phyloP scores from a whole-genome alignment of 2,329 filamentous ascomycete species.

The Trichoderma atroviride region DNA sequence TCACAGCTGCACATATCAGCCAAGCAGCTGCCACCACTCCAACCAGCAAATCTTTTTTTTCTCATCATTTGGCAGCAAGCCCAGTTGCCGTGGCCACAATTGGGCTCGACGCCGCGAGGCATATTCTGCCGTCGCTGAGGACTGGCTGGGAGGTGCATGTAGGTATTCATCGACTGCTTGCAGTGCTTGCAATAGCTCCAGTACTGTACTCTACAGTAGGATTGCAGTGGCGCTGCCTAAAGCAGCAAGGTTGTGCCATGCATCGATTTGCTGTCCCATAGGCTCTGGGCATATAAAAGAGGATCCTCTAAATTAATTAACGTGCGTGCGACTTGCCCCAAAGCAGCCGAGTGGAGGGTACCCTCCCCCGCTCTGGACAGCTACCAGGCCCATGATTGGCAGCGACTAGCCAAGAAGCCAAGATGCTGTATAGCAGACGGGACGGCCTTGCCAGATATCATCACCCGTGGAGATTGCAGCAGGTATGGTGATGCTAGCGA shows the following conservation, averaged over 20 bases:
- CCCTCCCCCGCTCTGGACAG: constrained; percentile 4
- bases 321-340: constrained; percentile 24
- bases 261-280: background rate
- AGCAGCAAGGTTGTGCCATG: constrained; percentile 4
- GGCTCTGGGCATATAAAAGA: background rate
- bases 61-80: background rate
- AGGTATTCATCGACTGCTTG: background rate
- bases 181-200: background rate
- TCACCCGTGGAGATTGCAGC: background rate
- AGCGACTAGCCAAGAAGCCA: background rate
- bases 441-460: background rate
- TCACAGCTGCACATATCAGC: background rate
- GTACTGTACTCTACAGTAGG: background rate
- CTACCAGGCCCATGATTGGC: constrained; percentile 17
- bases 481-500: background rate
- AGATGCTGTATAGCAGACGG: background rate
- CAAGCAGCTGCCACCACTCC: background rate
- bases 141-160: background rate
- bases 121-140: background rate
- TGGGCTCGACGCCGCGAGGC: background rate
- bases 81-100: background rate
- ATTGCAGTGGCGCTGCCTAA: constrained; percentile 22
- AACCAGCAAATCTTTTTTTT: background rate
- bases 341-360: constrained; percentile 10
- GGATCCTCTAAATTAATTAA: constrained; percentile 18